Conservation (phyloP, 352 stramenopile genomes). For the Aphanomyces euteiches region DNA sequence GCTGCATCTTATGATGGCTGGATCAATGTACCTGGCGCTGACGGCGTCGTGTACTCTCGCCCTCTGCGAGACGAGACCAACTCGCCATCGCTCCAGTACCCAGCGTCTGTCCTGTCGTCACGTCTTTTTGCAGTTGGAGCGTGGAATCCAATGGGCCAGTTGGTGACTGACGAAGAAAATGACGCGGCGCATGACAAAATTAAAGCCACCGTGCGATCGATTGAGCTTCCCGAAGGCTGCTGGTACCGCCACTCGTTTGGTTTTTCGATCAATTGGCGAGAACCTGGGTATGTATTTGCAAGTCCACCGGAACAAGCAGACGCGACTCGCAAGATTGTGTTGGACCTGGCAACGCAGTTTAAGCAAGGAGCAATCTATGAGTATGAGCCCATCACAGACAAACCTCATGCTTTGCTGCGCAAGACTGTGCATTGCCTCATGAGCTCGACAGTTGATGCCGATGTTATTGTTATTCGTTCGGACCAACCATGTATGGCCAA, state of each 20-base stretch:
- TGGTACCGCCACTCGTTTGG: slow-evolving; percentile 19
- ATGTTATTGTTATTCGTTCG: slow-evolving; percentile 10
- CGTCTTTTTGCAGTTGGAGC: slow-evolving; percentile 16
- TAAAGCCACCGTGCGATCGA: neutral
- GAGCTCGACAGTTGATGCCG: slow-evolving; percentile 9
- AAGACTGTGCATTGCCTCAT: slow-evolving; percentile 16
- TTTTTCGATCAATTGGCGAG: slow-evolving; percentile 18
- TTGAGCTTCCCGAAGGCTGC: neutral
- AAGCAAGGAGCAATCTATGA: slow-evolving; percentile 26
- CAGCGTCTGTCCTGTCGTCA: slow-evolving; percentile 7
- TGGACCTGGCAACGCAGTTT: neutral
- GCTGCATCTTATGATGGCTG: slow-evolving; percentile 21
- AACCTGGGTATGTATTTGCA: slow-evolving; percentile 16
- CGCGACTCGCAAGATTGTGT: slow-evolving; percentile 4
- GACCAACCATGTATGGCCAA: neutral
- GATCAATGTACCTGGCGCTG: slow-evolving; percentile 10
- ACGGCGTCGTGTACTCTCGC: slow-evolving; percentile 17
- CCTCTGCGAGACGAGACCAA: neutral
- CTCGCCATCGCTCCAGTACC: neutral
- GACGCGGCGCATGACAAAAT: slow-evolving; percentile 9
- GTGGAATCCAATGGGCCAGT: slow-evolving; percentile 23
- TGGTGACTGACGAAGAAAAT: slow-evolving; percentile 7
- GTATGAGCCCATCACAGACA: neutral
- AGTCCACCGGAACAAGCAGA: neutral
- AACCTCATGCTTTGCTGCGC: neutral